Percentiles rank a stretch among this genome's conserved stretches.
phyloP scores from a whole-genome alignment of 75 land plant genomes.

The Pinus taeda region DNA sequence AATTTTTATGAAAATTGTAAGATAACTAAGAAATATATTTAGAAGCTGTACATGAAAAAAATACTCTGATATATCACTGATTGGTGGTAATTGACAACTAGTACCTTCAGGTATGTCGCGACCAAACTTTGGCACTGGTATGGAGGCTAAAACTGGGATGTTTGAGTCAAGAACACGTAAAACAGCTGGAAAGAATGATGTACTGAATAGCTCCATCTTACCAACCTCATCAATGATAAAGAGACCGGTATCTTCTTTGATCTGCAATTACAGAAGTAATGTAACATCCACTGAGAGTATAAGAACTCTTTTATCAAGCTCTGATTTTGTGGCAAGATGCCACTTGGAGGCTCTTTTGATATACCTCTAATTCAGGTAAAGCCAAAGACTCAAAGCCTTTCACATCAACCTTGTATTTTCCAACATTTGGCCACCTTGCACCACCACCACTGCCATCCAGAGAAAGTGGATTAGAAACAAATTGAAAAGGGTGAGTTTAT shows the following conservation, averaged over 20 bases:
- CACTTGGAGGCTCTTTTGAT: neutral
- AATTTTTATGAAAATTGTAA: neutral
- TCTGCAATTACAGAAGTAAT: slow-evolving; percentile 23
- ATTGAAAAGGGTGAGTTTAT: neutral
- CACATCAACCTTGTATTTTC: slow-evolving; percentile 76
- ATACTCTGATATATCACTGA: neutral
- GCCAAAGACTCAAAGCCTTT: slow-evolving; percentile 76
- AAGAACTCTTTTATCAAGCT: neutral
- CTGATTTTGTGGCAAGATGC: neutral
- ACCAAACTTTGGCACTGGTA: slow-evolving; percentile 67
- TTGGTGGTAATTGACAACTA: neutral
- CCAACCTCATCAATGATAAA: slow-evolving; percentile 87
- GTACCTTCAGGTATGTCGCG: slow-evolving; percentile 76
- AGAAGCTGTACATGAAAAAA: neutral
- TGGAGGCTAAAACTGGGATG: slow-evolving; percentile 62
- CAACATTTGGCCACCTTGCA: slow-evolving; percentile 68
- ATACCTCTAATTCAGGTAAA: slow-evolving; percentile 76
- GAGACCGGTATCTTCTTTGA: slow-evolving; percentile 60
- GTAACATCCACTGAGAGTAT: neutral
- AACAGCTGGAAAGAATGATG: slow-evolving; percentile 80
- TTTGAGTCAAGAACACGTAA: slow-evolving; percentile 52
- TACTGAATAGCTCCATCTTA: slow-evolving; percentile 84
- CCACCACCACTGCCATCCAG: slow-evolving; percentile 39
- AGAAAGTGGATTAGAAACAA: neutral
- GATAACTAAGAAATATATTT: neutral